Percentiles rank a stretch among this genome's conserved stretches.
Conservation (phyloP, 345 rosid genomes). For the Nephelium lappaceum region DNA sequence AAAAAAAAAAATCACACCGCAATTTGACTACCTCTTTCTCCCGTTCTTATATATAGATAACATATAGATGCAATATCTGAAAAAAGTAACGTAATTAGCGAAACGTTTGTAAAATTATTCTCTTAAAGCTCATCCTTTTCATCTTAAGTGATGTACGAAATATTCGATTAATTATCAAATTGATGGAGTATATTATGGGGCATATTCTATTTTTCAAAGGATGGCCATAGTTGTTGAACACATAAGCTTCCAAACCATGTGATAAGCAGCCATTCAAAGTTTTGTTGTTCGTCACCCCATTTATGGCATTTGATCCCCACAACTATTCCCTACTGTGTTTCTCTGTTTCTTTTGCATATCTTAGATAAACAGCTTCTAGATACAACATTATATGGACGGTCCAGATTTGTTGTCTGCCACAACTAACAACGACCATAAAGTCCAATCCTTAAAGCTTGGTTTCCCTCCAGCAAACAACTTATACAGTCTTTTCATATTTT, state of each 20-base stretch:
- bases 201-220: background rate
- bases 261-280: background rate
- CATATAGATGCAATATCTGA: background rate
- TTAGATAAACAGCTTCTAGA: background rate
- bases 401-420: constrained; percentile 13
- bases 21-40: background rate
- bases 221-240: constrained; percentile 1
- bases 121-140: background rate
- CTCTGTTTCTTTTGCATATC: background rate
- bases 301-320: background rate
- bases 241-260: constrained; percentile 2
- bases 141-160: background rate
- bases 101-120: background rate
- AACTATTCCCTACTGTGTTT: background rate
- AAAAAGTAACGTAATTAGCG: no score
- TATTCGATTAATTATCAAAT: no score
- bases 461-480: background rate
- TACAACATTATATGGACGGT: background rate
- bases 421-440: background rate
- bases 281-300: background rate
- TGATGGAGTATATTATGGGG: background rate
- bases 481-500: background rate
- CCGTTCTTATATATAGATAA: background rate
- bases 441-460: background rate
- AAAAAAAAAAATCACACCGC: background rate